A percentile compares a stretch with the other conserved stretches of the same genome.
Conservation (phyloP, 2,329 filamentous ascomycete genomes). For the Elsinoe perseae region DNA sequence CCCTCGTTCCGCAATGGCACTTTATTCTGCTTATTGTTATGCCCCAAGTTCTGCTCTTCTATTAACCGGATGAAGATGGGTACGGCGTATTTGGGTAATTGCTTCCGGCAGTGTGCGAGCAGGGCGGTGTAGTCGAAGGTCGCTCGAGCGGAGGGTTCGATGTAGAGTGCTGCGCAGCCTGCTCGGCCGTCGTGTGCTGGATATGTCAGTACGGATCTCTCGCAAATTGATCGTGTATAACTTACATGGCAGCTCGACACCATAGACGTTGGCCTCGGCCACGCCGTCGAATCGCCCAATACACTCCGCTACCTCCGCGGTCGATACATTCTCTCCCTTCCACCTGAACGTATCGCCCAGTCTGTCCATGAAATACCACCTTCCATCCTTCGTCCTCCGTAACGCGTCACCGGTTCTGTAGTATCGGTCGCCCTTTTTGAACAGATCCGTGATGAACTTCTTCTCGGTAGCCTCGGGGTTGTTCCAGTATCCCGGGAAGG, state of each 20-base stretch:
- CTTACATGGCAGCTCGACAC: constrained; percentile 37
- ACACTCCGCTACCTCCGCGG: constrained; percentile 40
- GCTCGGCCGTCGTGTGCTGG: constrained; percentile 44
- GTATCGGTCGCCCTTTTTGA: constrained; percentile 41
- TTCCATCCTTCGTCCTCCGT: constrained; percentile 36
- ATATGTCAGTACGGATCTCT: background rate
- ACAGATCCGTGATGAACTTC: constrained; percentile 41
- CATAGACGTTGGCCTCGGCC: constrained; percentile 43
- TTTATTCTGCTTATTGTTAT: constrained; percentile 79
- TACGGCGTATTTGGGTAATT: constrained; percentile 65
- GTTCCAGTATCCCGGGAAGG: constrained; percentile 63
- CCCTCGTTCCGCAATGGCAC: constrained; percentile 60
- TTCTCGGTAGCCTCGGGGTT: constrained; percentile 59
- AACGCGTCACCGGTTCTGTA: constrained; percentile 44
- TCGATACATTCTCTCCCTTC: constrained; percentile 45
- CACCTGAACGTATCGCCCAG: constrained; percentile 45
- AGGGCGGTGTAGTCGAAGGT: constrained; percentile 54
- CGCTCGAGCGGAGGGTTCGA: constrained; percentile 43
- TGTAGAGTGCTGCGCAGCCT: constrained; percentile 49
- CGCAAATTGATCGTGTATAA: background rate
- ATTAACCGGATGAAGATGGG: constrained; percentile 64
- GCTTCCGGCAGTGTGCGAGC: constrained; percentile 49
- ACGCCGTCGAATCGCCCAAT: constrained; percentile 39
- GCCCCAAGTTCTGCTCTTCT: constrained; percentile 38
- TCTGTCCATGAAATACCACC: constrained; percentile 44